Conservation (phyloP, 306 rosid genomes). For the Castanea crenata region DNA sequence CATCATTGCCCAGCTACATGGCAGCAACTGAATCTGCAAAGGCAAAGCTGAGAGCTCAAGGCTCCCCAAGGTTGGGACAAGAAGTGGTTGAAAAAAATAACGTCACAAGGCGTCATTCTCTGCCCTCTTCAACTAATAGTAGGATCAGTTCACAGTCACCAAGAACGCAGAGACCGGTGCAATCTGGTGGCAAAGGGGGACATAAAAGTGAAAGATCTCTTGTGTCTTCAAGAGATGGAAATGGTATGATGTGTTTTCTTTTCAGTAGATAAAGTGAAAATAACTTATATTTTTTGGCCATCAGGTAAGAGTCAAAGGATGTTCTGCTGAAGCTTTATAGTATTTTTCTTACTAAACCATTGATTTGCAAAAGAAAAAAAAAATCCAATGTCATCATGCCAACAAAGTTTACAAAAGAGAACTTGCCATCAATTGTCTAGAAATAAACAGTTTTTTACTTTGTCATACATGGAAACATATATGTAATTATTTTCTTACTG, state of each 20-base stretch:
- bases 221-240: slow-evolving; percentile 63
- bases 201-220: slow-evolving; percentile 50
- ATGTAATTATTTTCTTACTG: neutral
- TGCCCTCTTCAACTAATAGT: slow-evolving; percentile 70
- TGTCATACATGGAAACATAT: neutral
- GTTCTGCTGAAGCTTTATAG: neutral
- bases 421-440: neutral
- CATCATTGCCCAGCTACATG: slow-evolving; percentile 91
- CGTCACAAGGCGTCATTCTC: slow-evolving; percentile 72
- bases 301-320: neutral
- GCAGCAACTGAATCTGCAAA: slow-evolving; percentile 96
- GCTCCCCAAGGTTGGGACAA: slow-evolving; percentile 80
- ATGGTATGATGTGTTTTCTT: slow-evolving; percentile 35
- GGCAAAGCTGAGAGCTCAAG: slow-evolving; percentile 96
- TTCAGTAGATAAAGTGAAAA: neutral
- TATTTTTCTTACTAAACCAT: neutral
- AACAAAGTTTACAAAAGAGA: neutral
- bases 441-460: neutral
- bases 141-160: slow-evolving; percentile 92
- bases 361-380: neutral
- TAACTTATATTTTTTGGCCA: neutral
- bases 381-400: neutral
- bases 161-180: slow-evolving; percentile 76
- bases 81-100: slow-evolving; percentile 61
- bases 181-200: slow-evolving; percentile 69